Evolutionary conservation across 306 rosid species (phyloP).

Genomic region (Trifolium subterraneum): DNA sequence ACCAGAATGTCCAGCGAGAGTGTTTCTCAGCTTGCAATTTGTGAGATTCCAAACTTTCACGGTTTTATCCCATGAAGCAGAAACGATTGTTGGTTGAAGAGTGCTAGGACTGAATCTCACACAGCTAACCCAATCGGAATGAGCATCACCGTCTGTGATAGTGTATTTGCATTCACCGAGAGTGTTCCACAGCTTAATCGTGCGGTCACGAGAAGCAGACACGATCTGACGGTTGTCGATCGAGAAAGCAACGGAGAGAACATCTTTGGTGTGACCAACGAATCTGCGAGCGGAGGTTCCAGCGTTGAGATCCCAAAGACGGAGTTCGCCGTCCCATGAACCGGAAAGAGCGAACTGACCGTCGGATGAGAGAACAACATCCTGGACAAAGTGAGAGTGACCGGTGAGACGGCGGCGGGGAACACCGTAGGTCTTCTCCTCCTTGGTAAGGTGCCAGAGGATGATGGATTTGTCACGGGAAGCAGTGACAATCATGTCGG

Average conservation of each 20-base stretch:
- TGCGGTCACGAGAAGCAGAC: constrained; percentile 94
- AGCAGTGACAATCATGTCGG: constrained; percentile 83
- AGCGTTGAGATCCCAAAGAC: constrained; percentile 88
- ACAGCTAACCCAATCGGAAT: constrained; percentile 89
- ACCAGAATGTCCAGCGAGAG: constrained; percentile 76
- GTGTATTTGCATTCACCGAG: constrained; percentile 98
- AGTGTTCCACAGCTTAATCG: constrained; percentile 97
- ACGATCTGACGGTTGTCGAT: constrained; percentile 98
- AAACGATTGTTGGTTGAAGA: constrained; percentile 77
- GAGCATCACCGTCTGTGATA: constrained; percentile 77
- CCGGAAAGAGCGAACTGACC: constrained; percentile 99
- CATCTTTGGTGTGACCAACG: constrained; percentile 95
- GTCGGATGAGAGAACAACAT: constrained; percentile 95
- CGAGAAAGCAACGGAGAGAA: constrained; percentile 91
- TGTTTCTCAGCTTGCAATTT: constrained; percentile 80
- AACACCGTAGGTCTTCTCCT: constrained; percentile 87
- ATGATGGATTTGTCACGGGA: constrained; percentile 96
- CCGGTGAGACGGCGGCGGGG: constrained; percentile 94
- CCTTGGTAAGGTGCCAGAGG: constrained; percentile 89
- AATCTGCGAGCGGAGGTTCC: constrained; percentile 89
- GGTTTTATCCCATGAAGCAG: constrained; percentile 68
- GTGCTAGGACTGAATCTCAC: constrained; percentile 86
- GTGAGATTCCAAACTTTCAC: constrained; percentile 89
- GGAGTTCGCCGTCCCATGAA: constrained; percentile 99
- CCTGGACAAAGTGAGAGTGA: constrained; percentile 89